These are phyloP conservation scores for Aspergillus glaucus DNA, from an alignment of 2,329 filamentous ascomycete species.

Conservation along the genomic window DNA sequence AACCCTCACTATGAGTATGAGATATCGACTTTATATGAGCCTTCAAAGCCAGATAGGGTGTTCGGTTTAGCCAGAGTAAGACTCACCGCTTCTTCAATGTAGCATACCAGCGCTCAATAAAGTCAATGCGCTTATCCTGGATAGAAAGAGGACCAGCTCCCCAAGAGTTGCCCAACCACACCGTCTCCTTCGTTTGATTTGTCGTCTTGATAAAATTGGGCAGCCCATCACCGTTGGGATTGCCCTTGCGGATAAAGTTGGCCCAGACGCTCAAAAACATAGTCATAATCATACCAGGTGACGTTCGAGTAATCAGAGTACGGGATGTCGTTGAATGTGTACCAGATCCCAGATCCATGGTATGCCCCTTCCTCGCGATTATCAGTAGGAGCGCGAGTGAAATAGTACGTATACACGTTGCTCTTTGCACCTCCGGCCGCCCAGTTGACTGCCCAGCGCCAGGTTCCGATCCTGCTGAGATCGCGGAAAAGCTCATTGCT, in stretches of 20 bases:
- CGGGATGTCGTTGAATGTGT: constrained; percentile 27
- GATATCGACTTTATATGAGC: too few species aligned
- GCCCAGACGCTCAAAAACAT: constrained; percentile 22
- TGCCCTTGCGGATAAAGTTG: constrained; percentile 26
- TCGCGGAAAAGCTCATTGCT: constrained; percentile 21
- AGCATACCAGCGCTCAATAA: neutral
- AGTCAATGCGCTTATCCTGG: neutral
- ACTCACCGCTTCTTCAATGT: neutral
- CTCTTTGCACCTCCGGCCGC: constrained; percentile 15
- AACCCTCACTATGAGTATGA: too few species aligned
- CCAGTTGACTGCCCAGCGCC: constrained; percentile 21
- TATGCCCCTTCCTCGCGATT: constrained; percentile 18
- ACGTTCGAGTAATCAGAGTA: constrained; percentile 15
- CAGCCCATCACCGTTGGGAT: constrained; percentile 28
- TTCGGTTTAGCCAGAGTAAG: too few species aligned
- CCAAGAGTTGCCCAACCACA: neutral
- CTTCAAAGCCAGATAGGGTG: too few species aligned
- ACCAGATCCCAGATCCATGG: constrained; percentile 26
- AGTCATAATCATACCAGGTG: constrained; percentile 23
- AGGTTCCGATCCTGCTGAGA: constrained; percentile 17
- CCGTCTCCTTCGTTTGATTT: neutral
- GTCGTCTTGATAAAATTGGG: neutral
- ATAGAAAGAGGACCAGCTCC: neutral
- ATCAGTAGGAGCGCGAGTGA: constrained; percentile 21
- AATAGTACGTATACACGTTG: constrained; percentile 26